Evolutionary conservation across 1,284 basidiomycete species (phyloP).

Genomic region (Heimioporus retisporus): DNA sequence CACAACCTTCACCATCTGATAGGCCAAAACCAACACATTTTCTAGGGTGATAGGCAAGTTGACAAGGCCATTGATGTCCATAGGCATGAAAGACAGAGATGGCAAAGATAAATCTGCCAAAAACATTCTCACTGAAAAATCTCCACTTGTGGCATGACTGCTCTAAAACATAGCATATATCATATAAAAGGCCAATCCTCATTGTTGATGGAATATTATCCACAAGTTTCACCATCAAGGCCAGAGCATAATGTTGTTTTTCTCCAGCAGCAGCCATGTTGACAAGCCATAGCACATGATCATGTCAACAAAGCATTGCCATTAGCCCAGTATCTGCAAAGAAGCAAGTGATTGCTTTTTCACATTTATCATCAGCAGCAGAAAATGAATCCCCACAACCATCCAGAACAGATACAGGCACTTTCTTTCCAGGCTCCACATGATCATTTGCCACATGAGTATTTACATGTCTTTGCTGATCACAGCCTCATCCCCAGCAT

Average conservation of each 20-base stretch:
- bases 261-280: background rate
- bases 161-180: background rate
- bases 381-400: background rate
- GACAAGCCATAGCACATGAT: background rate
- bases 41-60: background rate
- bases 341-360: background rate
- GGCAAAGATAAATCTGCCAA: background rate
- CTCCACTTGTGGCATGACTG: background rate
- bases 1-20: background rate
- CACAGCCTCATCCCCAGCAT: background rate
- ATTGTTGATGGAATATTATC: background rate
- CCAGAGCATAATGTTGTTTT: background rate
- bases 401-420: background rate
- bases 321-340: background rate
- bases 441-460: background rate
- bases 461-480: background rate
- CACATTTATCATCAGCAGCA: background rate
- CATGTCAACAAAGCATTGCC: background rate
- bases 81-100: background rate
- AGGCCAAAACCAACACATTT: background rate
- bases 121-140: background rate
- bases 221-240: background rate
- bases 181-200: background rate
- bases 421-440: background rate
- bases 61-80: background rate